phyloP scores from a whole-genome alignment of 257 asterid genomes.

The Galeopsis tetrahit region DNA sequence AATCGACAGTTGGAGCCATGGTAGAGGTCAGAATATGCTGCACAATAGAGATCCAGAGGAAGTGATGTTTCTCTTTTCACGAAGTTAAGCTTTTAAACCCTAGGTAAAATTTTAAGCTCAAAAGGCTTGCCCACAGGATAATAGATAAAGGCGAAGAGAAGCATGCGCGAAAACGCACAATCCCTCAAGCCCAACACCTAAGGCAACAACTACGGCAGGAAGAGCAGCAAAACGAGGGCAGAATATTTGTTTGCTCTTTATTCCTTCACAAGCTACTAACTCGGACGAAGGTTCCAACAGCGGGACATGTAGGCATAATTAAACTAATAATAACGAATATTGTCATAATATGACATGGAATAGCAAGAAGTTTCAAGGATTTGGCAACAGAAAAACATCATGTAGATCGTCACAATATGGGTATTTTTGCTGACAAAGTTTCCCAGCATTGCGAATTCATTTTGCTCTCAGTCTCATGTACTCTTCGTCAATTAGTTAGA shows the following conservation, averaged over 20 bases:
- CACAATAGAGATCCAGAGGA: too few relatives aligned
- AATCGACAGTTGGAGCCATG: too few relatives aligned
- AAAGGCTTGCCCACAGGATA: neutral
- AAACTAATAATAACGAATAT: neutral
- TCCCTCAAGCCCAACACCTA: neutral
- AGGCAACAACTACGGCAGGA: neutral
- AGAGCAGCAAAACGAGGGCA: neutral
- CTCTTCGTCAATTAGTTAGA: neutral
- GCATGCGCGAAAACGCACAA: neutral
- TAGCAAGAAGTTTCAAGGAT: constrained; percentile 4
- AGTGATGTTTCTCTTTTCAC: neutral
- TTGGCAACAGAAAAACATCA: neutral
- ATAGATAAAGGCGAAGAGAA: neutral
- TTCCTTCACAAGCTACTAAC: constrained; percentile 5
- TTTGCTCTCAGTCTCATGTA: neutral
- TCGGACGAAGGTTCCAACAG: constrained; percentile 1
- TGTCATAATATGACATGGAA: neutral
- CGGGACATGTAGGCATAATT: neutral
- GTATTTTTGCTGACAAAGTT: neutral
- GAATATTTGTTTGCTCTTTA: neutral
- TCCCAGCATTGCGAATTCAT: neutral
- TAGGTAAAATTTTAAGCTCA: neutral
- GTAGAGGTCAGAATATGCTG: too few relatives aligned
- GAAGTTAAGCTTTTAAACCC: neutral
- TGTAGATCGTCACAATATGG: neutral